Evolutionary conservation across 116 monocot genomes (phyloP), one percentile per base, ranked within the genome.

Genomic region (Phalaenopsis hybrid): DNA sequence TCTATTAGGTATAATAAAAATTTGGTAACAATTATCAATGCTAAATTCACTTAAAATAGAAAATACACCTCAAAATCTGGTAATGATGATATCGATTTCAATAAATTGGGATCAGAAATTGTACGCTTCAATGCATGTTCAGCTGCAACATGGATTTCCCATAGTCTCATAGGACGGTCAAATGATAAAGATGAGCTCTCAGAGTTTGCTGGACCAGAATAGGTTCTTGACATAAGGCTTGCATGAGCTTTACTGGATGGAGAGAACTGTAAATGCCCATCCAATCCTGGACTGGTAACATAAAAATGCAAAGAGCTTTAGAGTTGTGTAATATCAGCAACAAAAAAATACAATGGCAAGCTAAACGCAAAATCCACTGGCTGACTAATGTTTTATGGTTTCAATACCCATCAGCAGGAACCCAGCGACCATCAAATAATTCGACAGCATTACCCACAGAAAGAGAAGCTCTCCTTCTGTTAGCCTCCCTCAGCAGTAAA

Each of bases 81-180:
- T 45, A 91, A 76, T 61, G 99, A 92, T 63, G 93, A 94, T 49
- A 99, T 72, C 72, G 95, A 93, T 20, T 83, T 91, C 91, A 88
- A 86, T 23, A 99, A 84, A 74, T 89, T 89, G 68, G 85, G 83
- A 88, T 99, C 91, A 31, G 99, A 92, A 80, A 99, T 90, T 41
- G 91, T 95, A 43, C 74, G 83, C 41, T 88, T 86, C 81, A 99
- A 78, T 57, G 99, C 89, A 83, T 95, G 86, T 78, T 89, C 89
- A 20, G 99, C 92, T 80, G 99, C 99, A 81, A 95, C 93, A 89
- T 93, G 83, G 81, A 99, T 89, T 87, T 99, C 99, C 67, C 91
- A 92, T 74, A 99, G 81, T 82, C 84, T 93, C 99, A 99, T 99
- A 70, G 99, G 99, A 45, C 92, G 93, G 86, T 95, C 93, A 87